phyloP scores from a whole-genome alignment of 257 asterid genomes.

The Cordia subcordata region DNA sequence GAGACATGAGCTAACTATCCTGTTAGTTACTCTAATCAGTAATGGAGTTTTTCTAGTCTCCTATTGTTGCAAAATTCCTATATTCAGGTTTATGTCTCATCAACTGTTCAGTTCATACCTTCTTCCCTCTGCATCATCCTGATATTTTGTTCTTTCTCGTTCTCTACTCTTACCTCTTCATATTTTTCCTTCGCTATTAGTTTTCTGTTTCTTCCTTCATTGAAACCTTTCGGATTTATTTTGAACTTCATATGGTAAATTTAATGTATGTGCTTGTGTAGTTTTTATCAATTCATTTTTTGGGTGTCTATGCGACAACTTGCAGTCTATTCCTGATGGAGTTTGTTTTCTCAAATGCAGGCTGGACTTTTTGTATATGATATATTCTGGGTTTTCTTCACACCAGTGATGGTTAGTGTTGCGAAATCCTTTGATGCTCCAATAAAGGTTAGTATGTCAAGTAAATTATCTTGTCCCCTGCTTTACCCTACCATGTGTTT shows the following conservation, averaged over 20 bases:
- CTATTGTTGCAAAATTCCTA: not conserved
- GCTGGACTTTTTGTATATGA: conserved; percentile 89
- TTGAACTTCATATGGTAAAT: not conserved
- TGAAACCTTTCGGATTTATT: not conserved
- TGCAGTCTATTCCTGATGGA: not conserved
- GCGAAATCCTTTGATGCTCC: conserved; percentile 98
- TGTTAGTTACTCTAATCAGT: too few relatives aligned
- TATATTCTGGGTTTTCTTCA: conserved; percentile 94
- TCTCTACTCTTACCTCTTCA: not conserved
- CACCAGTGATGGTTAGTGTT: conserved; percentile 97
- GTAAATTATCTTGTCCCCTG: too few relatives aligned
- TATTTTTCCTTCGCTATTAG: not conserved
- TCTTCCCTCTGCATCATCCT: too few relatives aligned
- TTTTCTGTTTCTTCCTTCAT: not conserved
- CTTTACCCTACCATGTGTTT: not conserved
- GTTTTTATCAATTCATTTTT: not conserved
- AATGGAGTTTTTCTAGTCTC: not conserved
- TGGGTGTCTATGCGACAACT: not conserved
- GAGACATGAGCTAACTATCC: not conserved
- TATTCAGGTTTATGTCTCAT: too few relatives aligned
- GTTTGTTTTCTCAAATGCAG: conserved; percentile 33
- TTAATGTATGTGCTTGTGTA: not conserved
- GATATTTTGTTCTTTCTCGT: not conserved
- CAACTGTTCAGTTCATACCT: too few relatives aligned
- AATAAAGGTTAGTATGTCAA: conserved; percentile 53